Percentiles rank a stretch among this genome's conserved stretches.
Conservation (phyloP, 108 stramenopile genomes). For the Pseudonitzschia delicatissima region DNA sequence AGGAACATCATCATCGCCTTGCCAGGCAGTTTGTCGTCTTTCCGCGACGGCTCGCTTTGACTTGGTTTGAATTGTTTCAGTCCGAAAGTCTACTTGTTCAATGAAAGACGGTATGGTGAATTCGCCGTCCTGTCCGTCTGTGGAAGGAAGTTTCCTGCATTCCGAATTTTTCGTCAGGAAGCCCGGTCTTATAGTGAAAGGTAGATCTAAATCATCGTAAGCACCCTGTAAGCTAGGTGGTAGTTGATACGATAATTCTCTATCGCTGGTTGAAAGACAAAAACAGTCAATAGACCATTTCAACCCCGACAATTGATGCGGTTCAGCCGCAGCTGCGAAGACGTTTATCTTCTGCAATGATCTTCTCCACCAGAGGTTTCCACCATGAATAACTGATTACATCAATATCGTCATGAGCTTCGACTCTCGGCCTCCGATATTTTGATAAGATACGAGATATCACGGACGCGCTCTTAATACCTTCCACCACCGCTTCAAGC, state of each 20-base stretch:
- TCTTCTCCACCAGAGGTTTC: conserved; percentile 22
- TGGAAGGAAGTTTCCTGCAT: no score
- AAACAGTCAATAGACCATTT: conserved; percentile 40
- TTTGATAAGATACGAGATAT: conserved; percentile 22
- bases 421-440: conserved; percentile 9
- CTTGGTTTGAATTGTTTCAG: conserved; percentile 38
- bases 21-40: conserved; percentile 57
- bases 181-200: conserved; percentile 42
- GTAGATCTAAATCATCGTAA: conserved; percentile 33
- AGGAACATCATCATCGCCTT: conserved; percentile 45
- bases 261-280: neutral
- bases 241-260: neutral
- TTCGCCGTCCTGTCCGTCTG: neutral
- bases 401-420: neutral
- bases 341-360: neutral
- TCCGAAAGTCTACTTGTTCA: conserved; percentile 41
- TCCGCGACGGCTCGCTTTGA: conserved; percentile 38
- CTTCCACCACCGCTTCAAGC: conserved; percentile 38
- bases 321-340: conserved; percentile 10
- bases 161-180: neutral
- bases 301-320: conserved; percentile 43
- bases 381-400: conserved; percentile 10
- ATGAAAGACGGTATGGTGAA: conserved; percentile 26
- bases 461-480: conserved; percentile 31
- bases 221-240: conserved; percentile 30